Percentiles rank a stretch among this genome's conserved stretches.
phyloP scores from a whole-genome alignment of 2,329 filamentous ascomycete genomes.

The Fusarium duplospermum region DNA sequence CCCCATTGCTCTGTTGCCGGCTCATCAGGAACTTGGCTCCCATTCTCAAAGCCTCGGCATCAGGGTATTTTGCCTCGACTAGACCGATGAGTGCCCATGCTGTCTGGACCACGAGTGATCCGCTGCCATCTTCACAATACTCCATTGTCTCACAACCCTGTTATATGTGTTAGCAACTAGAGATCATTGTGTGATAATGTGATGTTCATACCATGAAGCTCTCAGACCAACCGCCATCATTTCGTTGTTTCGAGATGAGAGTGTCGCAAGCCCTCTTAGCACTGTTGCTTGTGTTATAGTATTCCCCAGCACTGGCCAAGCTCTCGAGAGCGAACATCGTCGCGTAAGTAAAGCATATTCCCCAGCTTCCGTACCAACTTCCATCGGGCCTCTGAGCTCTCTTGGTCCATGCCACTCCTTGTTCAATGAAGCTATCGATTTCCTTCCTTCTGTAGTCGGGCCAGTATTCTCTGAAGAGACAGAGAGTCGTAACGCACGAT shows the following conservation, averaged over 20 bases:
- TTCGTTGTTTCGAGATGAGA: conserved; percentile 82
- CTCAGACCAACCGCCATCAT: conserved; percentile 96
- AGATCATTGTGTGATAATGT: no score
- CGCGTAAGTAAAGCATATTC: conserved; percentile 96
- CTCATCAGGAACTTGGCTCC: conserved; percentile 84
- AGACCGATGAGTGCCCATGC: conserved; percentile 87
- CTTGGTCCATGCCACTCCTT: conserved; percentile 85
- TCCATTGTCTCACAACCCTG: conserved; percentile 79
- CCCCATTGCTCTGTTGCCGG: conserved; percentile 85
- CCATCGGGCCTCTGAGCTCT: conserved; percentile 81
- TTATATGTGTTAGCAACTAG: conserved; percentile 4
- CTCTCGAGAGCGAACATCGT: conserved; percentile 95
- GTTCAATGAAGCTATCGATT: conserved; percentile 76
- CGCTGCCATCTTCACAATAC: conserved; percentile 78
- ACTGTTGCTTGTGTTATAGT: conserved; percentile 76
- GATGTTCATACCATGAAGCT: conserved; percentile 72
- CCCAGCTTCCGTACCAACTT: conserved; percentile 98
- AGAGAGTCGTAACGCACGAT: conserved; percentile 87
- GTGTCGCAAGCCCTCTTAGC: conserved; percentile 84
- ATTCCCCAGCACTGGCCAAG: conserved; percentile 82
- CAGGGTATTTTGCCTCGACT: conserved; percentile 82
- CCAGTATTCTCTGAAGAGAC: conserved; percentile 82
- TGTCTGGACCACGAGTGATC: conserved; percentile 92
- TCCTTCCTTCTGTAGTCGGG: conserved; percentile 81
- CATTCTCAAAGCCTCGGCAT: conserved; percentile 75